A percentile compares a stretch with the other conserved stretches of the same genome.
phyloP scores from a whole-genome alignment of 176 grass and related monocot species.

The Juncus effusus region DNA sequence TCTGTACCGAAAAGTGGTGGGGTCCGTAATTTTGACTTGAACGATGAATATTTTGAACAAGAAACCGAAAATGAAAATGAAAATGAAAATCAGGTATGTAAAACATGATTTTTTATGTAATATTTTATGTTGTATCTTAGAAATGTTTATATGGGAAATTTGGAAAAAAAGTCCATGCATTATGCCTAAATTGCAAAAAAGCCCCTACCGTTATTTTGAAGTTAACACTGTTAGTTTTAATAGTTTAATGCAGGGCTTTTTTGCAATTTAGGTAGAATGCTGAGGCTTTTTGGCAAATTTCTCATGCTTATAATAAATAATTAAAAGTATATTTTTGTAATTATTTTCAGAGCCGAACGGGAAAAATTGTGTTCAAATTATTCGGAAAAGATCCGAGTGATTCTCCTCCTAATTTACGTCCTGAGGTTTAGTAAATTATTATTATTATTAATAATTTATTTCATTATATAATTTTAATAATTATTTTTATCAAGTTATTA shows the following conservation, averaged over 20 bases:
- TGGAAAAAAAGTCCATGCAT: no score
- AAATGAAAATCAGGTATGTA: not conserved
- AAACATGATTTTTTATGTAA: no score
- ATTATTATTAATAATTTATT: conserved; percentile 24
- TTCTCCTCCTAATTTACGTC: conserved; percentile 68
- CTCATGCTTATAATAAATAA: conserved; percentile 25
- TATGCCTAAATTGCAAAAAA: no score
- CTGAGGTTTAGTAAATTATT: conserved; percentile 39
- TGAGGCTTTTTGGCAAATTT: conserved; percentile 16
- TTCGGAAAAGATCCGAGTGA: conserved; percentile 86
- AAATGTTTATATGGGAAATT: not conserved
- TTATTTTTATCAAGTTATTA: conserved; percentile 21
- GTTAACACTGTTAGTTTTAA: not conserved
- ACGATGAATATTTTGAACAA: conserved; percentile 44
- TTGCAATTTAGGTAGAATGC: conserved; percentile 32
- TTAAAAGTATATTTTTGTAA: conserved; percentile 11
- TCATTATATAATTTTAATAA: conserved; percentile 21
- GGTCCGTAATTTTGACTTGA: conserved; percentile 71
- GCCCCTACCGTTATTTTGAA: no score
- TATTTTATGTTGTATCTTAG: not conserved
- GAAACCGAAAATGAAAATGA: conserved; percentile 22
- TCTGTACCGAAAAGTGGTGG: conserved; percentile 24
- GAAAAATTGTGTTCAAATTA: conserved; percentile 87
- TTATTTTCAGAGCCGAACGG: conserved; percentile 58
- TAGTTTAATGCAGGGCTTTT: conserved; percentile 16